Evolutionary conservation across 805 yeast species (phyloP), one percentile per base, ranked within the genome.

Genomic region (Schwanniomyces polymorphus): DNA sequence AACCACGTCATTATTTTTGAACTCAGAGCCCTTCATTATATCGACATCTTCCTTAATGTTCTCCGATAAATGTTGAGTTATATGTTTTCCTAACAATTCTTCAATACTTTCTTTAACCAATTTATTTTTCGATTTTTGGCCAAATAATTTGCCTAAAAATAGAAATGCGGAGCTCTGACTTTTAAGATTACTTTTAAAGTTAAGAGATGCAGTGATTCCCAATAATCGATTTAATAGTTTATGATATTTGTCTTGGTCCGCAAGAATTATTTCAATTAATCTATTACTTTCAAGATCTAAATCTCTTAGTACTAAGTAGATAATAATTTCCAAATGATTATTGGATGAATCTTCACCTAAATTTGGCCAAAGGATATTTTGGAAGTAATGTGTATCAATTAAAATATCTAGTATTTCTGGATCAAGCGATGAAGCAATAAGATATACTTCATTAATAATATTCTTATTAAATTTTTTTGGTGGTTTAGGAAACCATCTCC

Each of bases 341-440:
- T 64, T 57, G 2, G 76, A 61, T 7, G 68, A 62, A 47, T 75
- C 78, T 9, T 59, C 60, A 42, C 69, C 68, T 47, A 75, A 74
- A 37, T 59, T 52, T 10, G 62, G 64, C 82, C 81, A 79, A 11
- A 74, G 58, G 21, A 68, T 64, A n/a, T 58, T 51, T 16, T 51
- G 42, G 29, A 69, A 59, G 49, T 57, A 67, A 17, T 48, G 54
- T 1, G 65, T 47, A 7, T 49, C 50, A 4, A 45, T 14, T 31
- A 61, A 46, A 5, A 52, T 45, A 21, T 48, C 49, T 7, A 43
- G 28, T 23, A 41, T 10, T 42, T 41, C 45, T 23, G 17, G 26
- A 37, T 38, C 17, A 31, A 12, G 23, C 38, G 27, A 35, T 16
- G 25, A 12, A 11, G 43, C 41, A 11, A 43, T 38, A 34, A 29